Evolutionary conservation across 2,329 filamentous ascomycete species (phyloP), one percentile per base, ranked within the genome.

Genomic region (Sordariomycetes sp.): DNA sequence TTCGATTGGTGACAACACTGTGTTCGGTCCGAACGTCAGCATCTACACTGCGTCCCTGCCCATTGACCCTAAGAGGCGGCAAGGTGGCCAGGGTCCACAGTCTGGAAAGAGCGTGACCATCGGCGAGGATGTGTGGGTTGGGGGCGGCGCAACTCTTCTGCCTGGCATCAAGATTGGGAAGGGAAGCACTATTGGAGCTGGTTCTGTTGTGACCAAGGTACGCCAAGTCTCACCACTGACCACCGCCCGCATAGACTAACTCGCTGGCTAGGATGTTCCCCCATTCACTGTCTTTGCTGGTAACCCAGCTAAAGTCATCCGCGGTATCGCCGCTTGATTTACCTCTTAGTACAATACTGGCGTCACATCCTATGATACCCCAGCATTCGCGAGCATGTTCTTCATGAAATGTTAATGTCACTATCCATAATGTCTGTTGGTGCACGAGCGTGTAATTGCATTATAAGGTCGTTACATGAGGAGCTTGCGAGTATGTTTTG

Each of bases 41-140:
- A 83, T 96, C 44, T 84, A 86, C 50, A 87, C 83, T 12, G 76
- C 80, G 21, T 82, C 77, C 27, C 68, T 82, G 32, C 77, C 79
- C 27, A 77, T 79, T 11, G 86, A 93, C 51, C 76, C 81, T 19
- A 77, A 82, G 53, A 70, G 74, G 42, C 72, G 86, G 16, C 76
- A 82, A 46, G 88, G 86, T 6, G 81, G 77, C 30, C 76, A 79
- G 43, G 85, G 82, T 21, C 72, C 75, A 6, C 80, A 84, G 49
- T 59, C 79, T 38, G 87, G 84, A 11, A 75, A 75, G 21, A 65
- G 71, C 14, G 81, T 96, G 36, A 70, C 68, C 21, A 90, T 96
- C 41, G 85, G 86, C 42, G 82, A 92, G 42, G 86, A 94, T 57
- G 83, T 83, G 51, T 88, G 82, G 76, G 75, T 93, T 40, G 84